Base-by-base conservation (phyloP, 1,139 yeast genomes). In the Citeromyces hawaiiensis region DNA sequence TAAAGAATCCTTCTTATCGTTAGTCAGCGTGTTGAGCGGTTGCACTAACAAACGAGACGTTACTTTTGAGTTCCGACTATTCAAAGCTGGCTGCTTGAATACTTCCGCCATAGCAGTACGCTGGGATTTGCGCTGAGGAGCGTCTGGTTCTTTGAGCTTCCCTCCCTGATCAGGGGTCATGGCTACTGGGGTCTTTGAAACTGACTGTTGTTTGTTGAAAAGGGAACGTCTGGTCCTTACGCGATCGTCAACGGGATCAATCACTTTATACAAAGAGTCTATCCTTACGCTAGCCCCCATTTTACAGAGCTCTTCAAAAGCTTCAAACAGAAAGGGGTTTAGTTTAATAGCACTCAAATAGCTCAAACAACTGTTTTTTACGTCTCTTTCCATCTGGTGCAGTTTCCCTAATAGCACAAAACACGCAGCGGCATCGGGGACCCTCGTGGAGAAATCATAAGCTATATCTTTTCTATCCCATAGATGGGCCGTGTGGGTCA, bases 301-400 rank as follows among this genome's bases (percentile, higher is more conserved):
- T 43, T 70, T 70, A 51, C 91, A 78, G 38, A 91, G 62, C 36
- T 79, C 78, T 48, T 82, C 86, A 45, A 83, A 76, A 0, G 96
- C 88, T 52, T 86, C 96, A 71, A 93, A 87, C 39, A 86, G 68
- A 54, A 68, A 85, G 19, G 94, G 95, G 54, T 91, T 83, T 43
- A 68, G 59, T 44, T 74, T 72, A 42, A 86, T 63, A 0, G 93
- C 83, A 47, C 70, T 72, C 0, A 83, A 70, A 56, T 79, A 83
- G 49, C 76, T 71, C 39, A 78, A 61, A 0, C 82, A 72, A 41
- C 94, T 78, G 44, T 76, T 74, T 45, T 76, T 73, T 7, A 64
- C 55, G 52, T 82, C 86, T 13, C 80, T 82, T 32, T 48, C 50
- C 9, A 67, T 56, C 16, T 59, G 60, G 52, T 81, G 78, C 40